Evolutionary conservation across 257 asterid species (phyloP).

Genomic region (Ilex aquifolium): DNA sequence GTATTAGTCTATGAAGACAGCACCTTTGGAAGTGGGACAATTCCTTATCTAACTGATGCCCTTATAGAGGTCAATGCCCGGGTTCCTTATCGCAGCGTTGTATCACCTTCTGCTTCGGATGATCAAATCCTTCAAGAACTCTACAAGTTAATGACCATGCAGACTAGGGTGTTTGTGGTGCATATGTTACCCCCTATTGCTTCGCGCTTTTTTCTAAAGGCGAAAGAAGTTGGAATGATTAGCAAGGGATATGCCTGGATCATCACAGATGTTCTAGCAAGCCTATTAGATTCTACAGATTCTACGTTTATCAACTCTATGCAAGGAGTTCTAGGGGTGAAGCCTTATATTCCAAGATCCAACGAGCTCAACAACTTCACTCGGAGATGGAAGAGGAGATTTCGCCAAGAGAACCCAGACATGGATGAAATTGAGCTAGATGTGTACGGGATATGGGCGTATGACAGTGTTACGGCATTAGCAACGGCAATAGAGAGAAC

Average conservation of each 20-base stretch:
- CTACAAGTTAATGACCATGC: slow-evolving; percentile 36
- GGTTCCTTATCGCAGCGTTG: slow-evolving; percentile 33
- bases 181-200: slow-evolving; percentile 25
- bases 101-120: slow-evolving; percentile 31
- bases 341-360: slow-evolving; percentile 24
- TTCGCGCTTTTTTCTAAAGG: slow-evolving; percentile 21
- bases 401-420: slow-evolving; percentile 6
- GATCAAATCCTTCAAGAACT: slow-evolving; percentile 29
- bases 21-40: slow-evolving; percentile 37
- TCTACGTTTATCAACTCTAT: slow-evolving; percentile 17
- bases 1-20: slow-evolving; percentile 36
- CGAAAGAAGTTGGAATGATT: slow-evolving; percentile 39
- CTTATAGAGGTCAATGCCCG: slow-evolving; percentile 30
- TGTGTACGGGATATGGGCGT: slow-evolving; percentile 37
- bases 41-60: slow-evolving; percentile 27
- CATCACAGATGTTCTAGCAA: slow-evolving; percentile 22
- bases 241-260: slow-evolving; percentile 42
- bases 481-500: slow-evolving; percentile 41
- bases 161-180: slow-evolving; percentile 37
- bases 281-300: slow-evolving; percentile 18
- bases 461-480: slow-evolving; percentile 44
- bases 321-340: slow-evolving; percentile 51
- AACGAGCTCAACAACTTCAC: slow-evolving; percentile 9
- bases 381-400: slow-evolving; percentile 15
- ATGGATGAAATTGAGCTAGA: slow-evolving; percentile 13